Evolutionary conservation across 306 rosid genomes (phyloP), one percentile per base, ranked within the genome.

Genomic region (Lupinus albus): DNA sequence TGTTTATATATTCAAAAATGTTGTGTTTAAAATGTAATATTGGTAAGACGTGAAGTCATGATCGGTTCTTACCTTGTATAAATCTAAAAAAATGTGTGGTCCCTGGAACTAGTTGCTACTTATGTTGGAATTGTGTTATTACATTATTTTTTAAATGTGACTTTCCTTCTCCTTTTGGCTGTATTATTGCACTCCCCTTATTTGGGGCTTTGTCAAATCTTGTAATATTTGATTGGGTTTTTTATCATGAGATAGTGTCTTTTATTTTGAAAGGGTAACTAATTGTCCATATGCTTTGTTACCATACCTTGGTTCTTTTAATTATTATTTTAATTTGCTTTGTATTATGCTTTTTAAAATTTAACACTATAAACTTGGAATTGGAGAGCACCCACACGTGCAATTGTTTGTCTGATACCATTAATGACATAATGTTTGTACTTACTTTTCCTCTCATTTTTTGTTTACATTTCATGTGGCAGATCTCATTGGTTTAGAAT

Each of bases 401-500:
- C 30, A 25, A 25, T 25, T 25, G 30, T 1, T 25, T 25, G 30
- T 25, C 30, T 25, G 30, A 25, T 25, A 1, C 30, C 30, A 25
- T 25, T 25, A 25, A 25, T 25, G 4, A 25, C 4, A 25, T 25
- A 25, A 25, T 25, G 30, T 3, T 25, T 25, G 30, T 25, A 25
- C 4, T 20, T 20, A 21, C 61, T 33, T 15, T 0, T 58, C 28
- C n/a, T 15, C 32, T 11, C 45, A 2, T 69, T 7, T 1, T 59
- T 16, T 56, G 7, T 56, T 74, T 70, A 39, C 42, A 45, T 76
- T 44, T 44, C 5, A 17, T 7, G 54, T 62, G 47, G 73, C 81
- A 76, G 76, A 30, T 67, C 9, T 62, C 67, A 72, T 69, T 64
- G 48, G 17, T 46, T 71, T 72, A 67, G 78, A 38, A 63, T 80